Percentiles rank a stretch among this genome's conserved stretches.
These are phyloP conservation scores for Aspergillus candidus DNA, from an alignment of 2,329 filamentous ascomycete genomes.

Conservation along the genomic window DNA sequence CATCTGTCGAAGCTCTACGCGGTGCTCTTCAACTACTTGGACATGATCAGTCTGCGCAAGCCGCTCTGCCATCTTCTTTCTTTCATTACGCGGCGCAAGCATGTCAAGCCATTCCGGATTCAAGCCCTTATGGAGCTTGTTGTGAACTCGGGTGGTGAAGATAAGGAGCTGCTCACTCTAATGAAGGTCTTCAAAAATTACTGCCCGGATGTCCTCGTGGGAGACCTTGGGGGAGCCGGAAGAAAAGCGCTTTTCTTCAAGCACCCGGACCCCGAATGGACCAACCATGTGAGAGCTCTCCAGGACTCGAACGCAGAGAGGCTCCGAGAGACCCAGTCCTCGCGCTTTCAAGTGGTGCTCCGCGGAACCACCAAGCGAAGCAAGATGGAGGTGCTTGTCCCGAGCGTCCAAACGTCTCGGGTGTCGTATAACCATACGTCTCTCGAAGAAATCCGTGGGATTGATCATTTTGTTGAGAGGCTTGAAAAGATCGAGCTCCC, in stretches of 20 bases:
- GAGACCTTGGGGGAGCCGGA: conserved; percentile 50
- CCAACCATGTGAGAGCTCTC: conserved; percentile 59
- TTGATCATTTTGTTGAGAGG: conserved; percentile 62
- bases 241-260: conserved; percentile 38
- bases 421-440: conserved; percentile 55
- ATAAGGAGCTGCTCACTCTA: conserved; percentile 66
- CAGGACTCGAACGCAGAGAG: conserved; percentile 51
- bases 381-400: conserved; percentile 51
- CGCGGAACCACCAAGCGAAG: conserved; percentile 46
- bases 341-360: conserved; percentile 59
- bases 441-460: conserved; percentile 71
- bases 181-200: conserved; percentile 84
- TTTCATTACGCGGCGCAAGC: conserved; percentile 70
- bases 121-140: conserved; percentile 58
- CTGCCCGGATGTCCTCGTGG: conserved; percentile 81
- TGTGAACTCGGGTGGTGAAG: conserved; percentile 54
- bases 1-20: conserved; percentile 65
- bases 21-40: conserved; percentile 72
- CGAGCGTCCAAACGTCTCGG: conserved; percentile 66
- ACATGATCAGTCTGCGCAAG: conserved; percentile 69
- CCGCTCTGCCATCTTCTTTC: conserved; percentile 70
- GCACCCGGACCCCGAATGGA: conserved; percentile 74
- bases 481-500: conserved; percentile 75
- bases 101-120: conserved; percentile 78
- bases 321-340: conserved; percentile 40